phyloP scores from a whole-genome alignment of 2,329 filamentous ascomycete species.

The Microsporum audouinii region DNA sequence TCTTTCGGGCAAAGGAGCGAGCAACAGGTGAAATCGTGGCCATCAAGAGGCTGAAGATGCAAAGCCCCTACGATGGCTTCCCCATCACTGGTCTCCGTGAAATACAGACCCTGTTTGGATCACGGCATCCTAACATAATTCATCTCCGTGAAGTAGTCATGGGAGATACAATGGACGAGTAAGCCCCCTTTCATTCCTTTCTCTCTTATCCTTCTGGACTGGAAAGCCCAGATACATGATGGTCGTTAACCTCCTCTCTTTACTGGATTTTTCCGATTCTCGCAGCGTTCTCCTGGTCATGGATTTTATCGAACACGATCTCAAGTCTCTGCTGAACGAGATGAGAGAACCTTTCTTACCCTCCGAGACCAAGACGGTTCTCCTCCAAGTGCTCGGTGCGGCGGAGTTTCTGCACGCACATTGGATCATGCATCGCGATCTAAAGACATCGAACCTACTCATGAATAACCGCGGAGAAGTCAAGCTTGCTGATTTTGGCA shows the following conservation, averaged over 20 bases:
- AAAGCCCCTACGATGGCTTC: constrained; percentile 65
- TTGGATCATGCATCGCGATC: constrained; percentile 86
- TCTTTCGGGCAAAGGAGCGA: constrained; percentile 68
- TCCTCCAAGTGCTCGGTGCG: constrained; percentile 70
- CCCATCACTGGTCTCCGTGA: constrained; percentile 88
- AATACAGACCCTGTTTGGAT: constrained; percentile 79
- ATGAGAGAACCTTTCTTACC: constrained; percentile 90
- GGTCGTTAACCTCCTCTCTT: constrained; percentile 25
- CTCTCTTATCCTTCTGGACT: constrained; percentile 9
- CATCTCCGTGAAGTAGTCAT: constrained; percentile 72
- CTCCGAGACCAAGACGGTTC: constrained; percentile 82
- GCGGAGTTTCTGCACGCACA: constrained; percentile 75
- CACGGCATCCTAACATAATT: constrained; percentile 73
- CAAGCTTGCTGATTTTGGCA: constrained; percentile 95
- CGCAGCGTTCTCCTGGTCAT: constrained; percentile 81
- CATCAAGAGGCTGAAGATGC: constrained; percentile 86
- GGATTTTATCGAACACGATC: constrained; percentile 94
- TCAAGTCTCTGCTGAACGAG: constrained; percentile 83
- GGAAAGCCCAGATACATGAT: constrained; percentile 29
- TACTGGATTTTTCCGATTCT: constrained; percentile 17
- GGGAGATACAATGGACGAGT: constrained; percentile 52
- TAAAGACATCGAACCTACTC: constrained; percentile 87
- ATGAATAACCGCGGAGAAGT: constrained; percentile 91
- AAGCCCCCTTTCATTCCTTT: constrained; percentile 19
- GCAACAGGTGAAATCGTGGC: constrained; percentile 72